These are phyloP conservation scores for Ceratocystis papillata DNA, from an alignment of 2,329 filamentous ascomycete species.

Conservation along the genomic window DNA sequence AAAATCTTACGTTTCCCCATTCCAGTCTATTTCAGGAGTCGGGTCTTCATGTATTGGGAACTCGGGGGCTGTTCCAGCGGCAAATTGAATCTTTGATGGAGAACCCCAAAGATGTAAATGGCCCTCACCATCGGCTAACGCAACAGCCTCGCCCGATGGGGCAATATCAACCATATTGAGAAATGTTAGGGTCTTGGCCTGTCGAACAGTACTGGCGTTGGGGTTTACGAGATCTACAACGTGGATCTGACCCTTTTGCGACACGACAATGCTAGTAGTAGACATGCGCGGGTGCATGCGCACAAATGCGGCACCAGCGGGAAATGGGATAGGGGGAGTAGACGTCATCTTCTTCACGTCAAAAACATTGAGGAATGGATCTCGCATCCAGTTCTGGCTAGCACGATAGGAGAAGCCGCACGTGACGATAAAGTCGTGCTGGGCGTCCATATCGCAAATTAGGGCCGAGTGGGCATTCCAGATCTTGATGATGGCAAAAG, in stretches of 20 bases:
- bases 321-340: conserved; percentile 82
- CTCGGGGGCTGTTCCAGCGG: conserved; percentile 68
- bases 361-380: conserved; percentile 90
- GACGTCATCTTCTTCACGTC: conserved; percentile 84
- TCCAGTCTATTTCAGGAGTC: conserved; percentile 54
- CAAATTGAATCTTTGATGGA: conserved; percentile 73
- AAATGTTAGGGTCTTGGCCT: conserved; percentile 65
- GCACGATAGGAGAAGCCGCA: conserved; percentile 86
- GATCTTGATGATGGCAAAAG: conserved; percentile 65
- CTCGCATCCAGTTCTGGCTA: conserved; percentile 61
- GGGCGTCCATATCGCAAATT: conserved; percentile 95
- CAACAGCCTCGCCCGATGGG: conserved; percentile 75
- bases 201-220: conserved; percentile 73
- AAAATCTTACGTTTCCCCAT: conserved; percentile 51
- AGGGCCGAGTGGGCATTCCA: conserved; percentile 85
- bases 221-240: conserved; percentile 93
- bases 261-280: conserved; percentile 87
- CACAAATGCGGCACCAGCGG: conserved; percentile 84
- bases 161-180: conserved; percentile 76
- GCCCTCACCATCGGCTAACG: conserved; percentile 66
- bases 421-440: conserved; percentile 88
- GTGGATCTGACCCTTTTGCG: conserved; percentile 85
- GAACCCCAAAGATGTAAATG: conserved; percentile 82
- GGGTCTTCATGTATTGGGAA: conserved; percentile 58
- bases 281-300: conserved; percentile 94